Evolutionary conservation across 2,329 filamentous ascomycete species (phyloP), one percentile per base, ranked within the genome.

Genomic region (Exophiala phaeomuriformis): DNA sequence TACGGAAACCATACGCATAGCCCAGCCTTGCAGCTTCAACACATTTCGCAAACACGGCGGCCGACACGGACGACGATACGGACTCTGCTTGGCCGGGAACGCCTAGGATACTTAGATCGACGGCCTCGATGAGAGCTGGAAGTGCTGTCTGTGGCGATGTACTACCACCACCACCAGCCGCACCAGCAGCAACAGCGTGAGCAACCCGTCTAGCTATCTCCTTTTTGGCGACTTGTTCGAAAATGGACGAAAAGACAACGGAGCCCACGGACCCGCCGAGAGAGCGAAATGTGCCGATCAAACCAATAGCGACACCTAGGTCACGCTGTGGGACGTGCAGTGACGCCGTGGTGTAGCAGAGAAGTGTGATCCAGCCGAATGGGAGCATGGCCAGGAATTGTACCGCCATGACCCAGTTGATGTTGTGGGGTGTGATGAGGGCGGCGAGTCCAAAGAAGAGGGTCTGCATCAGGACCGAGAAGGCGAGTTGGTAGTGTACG

Each of bases 341-440:
- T 10, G 55, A 57, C 6, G 55, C 55, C 10, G 55, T 57, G 8
- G 55, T 57, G 45, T 57, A 57, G 32, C 51, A 57, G 27, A 52
- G 52, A n/a, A 57, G 42, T 0, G 55, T 57, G 44, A 57, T 55
- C 55, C 55, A 57, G 3, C 55, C 55, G 43, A 57, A 57, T 2
- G 55, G 55, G 9, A 57, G 45, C 55, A 57, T 57, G 40, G 55
- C 55, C 28, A 57, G 55, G 29, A 57, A 57, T 19, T 57, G 55
- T 27, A 47, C 44, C 3, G 55, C 55, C 55, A 57, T 57, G 40
- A 57, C 42, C 55, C 55, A 57, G 36, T 55, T 57, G 49, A 57
- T 44, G 32, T 57, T 57, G 36, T 57, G 52, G 10, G 55, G 51
- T 4, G 55, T 57, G 49, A 57, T 55, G 33, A 54, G 52, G 3